phyloP scores from a whole-genome alignment of 306 rosid genomes.

The Erythrophleum fordii region DNA sequence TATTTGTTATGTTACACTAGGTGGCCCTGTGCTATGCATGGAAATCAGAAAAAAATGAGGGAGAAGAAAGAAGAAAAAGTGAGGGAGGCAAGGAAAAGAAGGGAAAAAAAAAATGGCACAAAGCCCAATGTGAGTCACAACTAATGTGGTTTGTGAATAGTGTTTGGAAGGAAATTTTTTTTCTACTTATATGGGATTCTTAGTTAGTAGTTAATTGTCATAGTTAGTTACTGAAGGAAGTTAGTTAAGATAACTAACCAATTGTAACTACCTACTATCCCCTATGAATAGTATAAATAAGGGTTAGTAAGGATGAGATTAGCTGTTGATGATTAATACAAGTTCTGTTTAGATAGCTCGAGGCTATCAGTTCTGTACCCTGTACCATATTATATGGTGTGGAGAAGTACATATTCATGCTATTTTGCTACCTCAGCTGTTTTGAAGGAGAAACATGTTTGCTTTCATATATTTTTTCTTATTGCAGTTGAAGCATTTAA shows the following conservation, averaged over 20 bases:
- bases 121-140: not conserved
- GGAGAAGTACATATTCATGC: slow-evolving; percentile 13
- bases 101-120: not conserved
- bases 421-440: slow-evolving; percentile 37
- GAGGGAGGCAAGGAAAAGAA: not conserved
- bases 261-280: not conserved
- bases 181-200: not conserved
- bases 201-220: not conserved
- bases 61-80: not conserved
- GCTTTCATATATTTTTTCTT: slow-evolving; percentile 21
- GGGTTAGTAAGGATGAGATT: not conserved
- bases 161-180: not conserved
- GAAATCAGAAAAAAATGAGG: not conserved
- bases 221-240: not conserved
- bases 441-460: slow-evolving; percentile 28
- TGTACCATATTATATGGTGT: slow-evolving; percentile 2
- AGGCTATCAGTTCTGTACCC: not conserved
- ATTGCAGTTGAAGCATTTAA: slow-evolving; percentile 78
- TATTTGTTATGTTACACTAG: not conserved
- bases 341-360: not conserved
- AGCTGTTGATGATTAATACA: not conserved
- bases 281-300: not conserved
- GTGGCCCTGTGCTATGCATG: not conserved
- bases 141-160: not conserved
- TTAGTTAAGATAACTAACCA: not conserved